Conservation (phyloP, 1,284 basidiomycete genomes). For the Cutaneotrichosporon cyanovorans region DNA sequence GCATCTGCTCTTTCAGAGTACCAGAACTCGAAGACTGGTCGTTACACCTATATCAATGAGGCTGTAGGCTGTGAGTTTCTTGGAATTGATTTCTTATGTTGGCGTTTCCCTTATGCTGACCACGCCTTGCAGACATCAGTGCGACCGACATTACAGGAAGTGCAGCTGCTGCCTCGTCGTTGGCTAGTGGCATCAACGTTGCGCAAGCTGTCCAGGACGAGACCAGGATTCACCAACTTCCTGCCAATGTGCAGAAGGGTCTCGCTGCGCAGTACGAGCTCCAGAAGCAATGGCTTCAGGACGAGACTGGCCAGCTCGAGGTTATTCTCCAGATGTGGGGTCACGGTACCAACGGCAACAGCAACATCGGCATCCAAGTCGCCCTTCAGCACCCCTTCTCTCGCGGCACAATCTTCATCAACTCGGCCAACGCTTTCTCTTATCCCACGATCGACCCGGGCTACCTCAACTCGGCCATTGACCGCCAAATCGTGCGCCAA, state of each 20-base stretch:
- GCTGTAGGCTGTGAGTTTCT: conserved; percentile 45
- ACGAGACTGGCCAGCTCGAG: conserved; percentile 40
- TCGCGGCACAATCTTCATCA: conserved; percentile 50
- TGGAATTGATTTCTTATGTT: conserved; percentile 21
- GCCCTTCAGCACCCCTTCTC: conserved; percentile 47
- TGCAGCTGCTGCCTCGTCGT: conserved; percentile 15
- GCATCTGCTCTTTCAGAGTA: conserved; percentile 28
- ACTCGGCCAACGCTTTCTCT: conserved; percentile 53
- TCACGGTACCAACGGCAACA: conserved; percentile 17
- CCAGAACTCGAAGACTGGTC: conserved; percentile 26
- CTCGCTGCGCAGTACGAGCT: conserved; percentile 36
- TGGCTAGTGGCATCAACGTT: conserved; percentile 51
- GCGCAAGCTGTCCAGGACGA: conserved; percentile 68
- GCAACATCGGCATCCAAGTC: conserved; percentile 38
- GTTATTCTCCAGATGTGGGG: conserved; percentile 41
- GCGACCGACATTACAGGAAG: conserved; percentile 28
- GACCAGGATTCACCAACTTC: conserved; percentile 29
- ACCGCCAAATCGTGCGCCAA: conserved; percentile 33
- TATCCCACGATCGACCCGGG: conserved; percentile 57
- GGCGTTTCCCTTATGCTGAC: too few species aligned
- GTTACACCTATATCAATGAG: conserved; percentile 45
- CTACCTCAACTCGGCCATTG: conserved; percentile 50
- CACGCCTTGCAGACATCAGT: conserved; percentile 8
- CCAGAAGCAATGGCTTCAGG: conserved; percentile 28
- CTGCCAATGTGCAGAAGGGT: conserved; percentile 32